Evolutionary conservation across 139 green algal genomes (phyloP).

Genomic region (Dunaliella sp.): DNA sequence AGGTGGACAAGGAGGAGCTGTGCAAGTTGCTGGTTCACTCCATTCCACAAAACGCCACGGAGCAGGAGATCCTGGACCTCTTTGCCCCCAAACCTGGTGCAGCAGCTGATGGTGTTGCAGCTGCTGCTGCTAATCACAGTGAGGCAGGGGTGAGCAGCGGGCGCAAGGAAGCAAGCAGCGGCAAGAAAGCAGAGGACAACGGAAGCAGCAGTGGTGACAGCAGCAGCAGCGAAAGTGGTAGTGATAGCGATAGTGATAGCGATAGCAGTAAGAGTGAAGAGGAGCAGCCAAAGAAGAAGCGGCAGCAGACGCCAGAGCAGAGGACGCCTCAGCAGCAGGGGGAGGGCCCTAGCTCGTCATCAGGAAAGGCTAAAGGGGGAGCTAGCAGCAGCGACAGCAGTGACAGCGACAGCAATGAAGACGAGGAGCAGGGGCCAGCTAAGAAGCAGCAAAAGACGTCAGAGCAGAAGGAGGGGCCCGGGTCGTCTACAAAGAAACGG

Average conservation of each 20-base stretch:
- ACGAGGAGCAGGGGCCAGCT: neutral
- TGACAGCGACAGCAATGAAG: neutral
- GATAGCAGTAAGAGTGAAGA: neutral
- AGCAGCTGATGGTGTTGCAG: no score
- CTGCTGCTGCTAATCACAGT: no score
- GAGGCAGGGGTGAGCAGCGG: neutral
- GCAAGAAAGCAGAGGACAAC: neutral
- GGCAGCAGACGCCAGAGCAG: neutral
- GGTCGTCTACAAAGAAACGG: no score
- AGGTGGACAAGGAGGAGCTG: conserved; percentile 41
- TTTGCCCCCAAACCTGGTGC: no score
- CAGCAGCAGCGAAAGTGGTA: neutral
- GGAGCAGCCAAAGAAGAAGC: neutral
- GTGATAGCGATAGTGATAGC: neutral
- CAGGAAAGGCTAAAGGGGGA: neutral
- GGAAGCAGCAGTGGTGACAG: neutral
- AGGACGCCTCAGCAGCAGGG: neutral
- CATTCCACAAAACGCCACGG: conserved; percentile 15
- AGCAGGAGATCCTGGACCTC: neutral
- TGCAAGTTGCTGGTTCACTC: conserved; percentile 54
- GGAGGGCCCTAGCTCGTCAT: neutral
- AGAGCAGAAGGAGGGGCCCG: no score
- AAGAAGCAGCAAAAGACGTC: no score
- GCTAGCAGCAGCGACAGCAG: neutral
- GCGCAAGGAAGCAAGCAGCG: neutral